Evolutionary conservation across 371 early-diverging fungal species (phyloP).

Genomic region (Encephalitozoon hellem): DNA sequence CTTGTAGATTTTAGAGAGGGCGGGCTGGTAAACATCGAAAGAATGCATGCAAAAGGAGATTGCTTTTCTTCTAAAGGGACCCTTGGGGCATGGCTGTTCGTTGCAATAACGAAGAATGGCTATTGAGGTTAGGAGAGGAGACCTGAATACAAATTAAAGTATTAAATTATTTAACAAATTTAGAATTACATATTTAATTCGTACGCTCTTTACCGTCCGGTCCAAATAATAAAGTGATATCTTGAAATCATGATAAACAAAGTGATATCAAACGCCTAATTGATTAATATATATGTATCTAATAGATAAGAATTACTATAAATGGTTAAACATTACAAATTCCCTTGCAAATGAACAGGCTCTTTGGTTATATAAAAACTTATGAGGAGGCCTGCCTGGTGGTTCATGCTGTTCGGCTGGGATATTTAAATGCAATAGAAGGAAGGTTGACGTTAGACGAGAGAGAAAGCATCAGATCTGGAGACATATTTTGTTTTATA

Average conservation of each 20-base stretch:
- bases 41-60: background rate
- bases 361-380: conserved; percentile 51
- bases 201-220: background rate
- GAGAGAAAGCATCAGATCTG: conserved; percentile 48
- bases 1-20: too few relatives aligned
- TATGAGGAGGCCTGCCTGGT: conserved; percentile 50
- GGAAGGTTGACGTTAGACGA: conserved; percentile 48
- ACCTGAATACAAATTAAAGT: background rate
- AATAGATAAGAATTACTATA: background rate
- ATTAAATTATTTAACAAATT: background rate
- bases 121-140: background rate
- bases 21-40: too few relatives aligned
- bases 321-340: background rate
- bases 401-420: conserved; percentile 51
- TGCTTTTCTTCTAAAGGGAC: background rate
- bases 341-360: conserved; percentile 26
- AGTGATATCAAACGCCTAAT: background rate
- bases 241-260: background rate
- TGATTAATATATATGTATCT: background rate
- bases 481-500: conserved; percentile 58
- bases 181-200: background rate
- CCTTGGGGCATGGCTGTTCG: background rate
- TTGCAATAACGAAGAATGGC: background rate
- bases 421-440: conserved; percentile 33
- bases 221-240: background rate